A percentile compares a stretch with the other conserved stretches of the same genome.
Conservation (phyloP, 148 eudicot genomes). For the Polygonum aviculare region DNA sequence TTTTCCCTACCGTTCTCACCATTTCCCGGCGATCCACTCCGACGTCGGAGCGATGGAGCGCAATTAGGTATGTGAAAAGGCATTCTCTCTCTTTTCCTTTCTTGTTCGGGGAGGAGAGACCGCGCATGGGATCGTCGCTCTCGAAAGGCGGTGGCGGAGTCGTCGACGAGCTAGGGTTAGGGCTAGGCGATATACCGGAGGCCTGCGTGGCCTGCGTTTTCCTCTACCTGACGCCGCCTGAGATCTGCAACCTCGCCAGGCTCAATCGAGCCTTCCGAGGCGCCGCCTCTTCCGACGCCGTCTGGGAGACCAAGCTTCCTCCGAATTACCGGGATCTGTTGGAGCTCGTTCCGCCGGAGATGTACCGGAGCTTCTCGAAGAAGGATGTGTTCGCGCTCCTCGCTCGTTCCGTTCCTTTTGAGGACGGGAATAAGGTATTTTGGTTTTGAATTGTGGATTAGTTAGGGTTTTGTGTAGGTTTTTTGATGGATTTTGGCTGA, state of each 20-base stretch:
- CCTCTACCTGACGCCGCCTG: conserved; percentile 69
- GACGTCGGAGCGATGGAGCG: not conserved
- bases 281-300: conserved; percentile 82
- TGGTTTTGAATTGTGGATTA: conserved; percentile 2
- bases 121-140: conserved; percentile 61
- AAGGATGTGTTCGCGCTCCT: conserved; percentile 70
- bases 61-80: not conserved
- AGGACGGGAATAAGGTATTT: conserved; percentile 51
- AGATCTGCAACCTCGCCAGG: conserved; percentile 82
- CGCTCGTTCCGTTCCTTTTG: conserved; percentile 48
- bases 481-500: not conserved
- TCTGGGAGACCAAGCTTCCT: conserved; percentile 79
- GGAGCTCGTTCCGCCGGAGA: conserved; percentile 34
- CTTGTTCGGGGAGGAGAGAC: not conserved
- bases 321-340: conserved; percentile 52
- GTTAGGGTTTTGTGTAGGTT: not conserved
- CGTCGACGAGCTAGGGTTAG: conserved; percentile 33
- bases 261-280: conserved; percentile 89
- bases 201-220: conserved; percentile 88
- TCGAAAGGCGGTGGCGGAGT: conserved; percentile 22
- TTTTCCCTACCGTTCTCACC: not conserved
- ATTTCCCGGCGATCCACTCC: not conserved
- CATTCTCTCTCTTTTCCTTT: conserved; percentile 4
- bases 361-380: conserved; percentile 29
- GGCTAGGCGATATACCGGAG: conserved; percentile 89